A percentile compares a stretch with the other conserved stretches of the same genome.
phyloP scores from a whole-genome alignment of 352 stramenopile genomes.

The Aphanomyces cochlioides region DNA sequence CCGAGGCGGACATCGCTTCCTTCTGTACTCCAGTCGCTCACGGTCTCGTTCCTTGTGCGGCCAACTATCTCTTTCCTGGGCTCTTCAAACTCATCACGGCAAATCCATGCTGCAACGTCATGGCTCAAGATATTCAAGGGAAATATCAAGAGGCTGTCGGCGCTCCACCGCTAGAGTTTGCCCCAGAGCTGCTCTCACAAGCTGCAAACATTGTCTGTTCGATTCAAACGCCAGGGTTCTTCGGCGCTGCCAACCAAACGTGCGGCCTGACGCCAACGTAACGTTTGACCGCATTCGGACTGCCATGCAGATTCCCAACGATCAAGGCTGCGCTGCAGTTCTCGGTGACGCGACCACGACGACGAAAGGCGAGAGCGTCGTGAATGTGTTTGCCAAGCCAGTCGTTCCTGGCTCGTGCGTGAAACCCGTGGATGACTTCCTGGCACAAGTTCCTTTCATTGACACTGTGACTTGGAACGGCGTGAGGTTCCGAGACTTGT shows the following conservation, averaged over 20 bases:
- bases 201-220: conserved; percentile 38
- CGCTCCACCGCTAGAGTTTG: conserved; percentile 37
- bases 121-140: conserved; percentile 38
- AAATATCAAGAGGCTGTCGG: conserved; percentile 39
- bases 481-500: conserved; percentile 36
- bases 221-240: conserved; percentile 39
- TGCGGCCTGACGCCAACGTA: conserved; percentile 33
- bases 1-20: too few species aligned
- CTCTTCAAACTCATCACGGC: not conserved
- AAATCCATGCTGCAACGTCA: conserved; percentile 41
- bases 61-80: not conserved
- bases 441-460: conserved; percentile 41
- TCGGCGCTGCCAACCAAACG: conserved; percentile 36
- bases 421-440: conserved; percentile 37
- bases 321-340: conserved; percentile 47
- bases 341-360: conserved; percentile 41
- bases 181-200: conserved; percentile 33
- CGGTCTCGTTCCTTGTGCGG: not conserved
- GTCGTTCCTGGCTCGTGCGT: conserved; percentile 35
- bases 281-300: not conserved
- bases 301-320: conserved; percentile 43
- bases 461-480: conserved; percentile 21
- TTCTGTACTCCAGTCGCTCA: conserved; percentile 9
- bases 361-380: conserved; percentile 30
- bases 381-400: conserved; percentile 37